Evolutionary conservation across 345 rosid species (phyloP).

Genomic region (Sisymbrium altissimum): DNA sequence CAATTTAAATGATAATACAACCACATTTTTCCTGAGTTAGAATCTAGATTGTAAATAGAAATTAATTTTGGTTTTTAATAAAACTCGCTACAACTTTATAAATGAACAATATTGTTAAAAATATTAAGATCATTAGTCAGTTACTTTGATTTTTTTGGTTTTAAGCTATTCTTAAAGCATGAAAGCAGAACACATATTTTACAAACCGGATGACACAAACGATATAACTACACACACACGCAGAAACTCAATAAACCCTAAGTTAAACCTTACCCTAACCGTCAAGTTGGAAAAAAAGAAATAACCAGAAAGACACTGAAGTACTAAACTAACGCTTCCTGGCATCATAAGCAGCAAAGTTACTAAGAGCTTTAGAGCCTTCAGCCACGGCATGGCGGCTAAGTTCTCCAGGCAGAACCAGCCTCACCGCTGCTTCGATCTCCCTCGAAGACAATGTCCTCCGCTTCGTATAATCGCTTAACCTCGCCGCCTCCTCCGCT

Average conservation of each 20-base stretch:
- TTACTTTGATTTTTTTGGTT: not conserved
- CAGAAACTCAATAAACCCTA: not conserved
- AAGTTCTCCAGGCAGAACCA: conserved; percentile 77
- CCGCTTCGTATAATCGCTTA: conserved; percentile 34
- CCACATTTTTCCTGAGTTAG: too few species aligned
- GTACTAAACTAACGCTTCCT: conserved; percentile 16
- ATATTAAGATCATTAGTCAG: not conserved
- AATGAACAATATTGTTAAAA: too few species aligned
- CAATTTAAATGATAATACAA: too few species aligned
- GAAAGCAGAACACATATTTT: not conserved
- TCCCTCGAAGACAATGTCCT: conserved; percentile 63
- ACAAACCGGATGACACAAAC: not conserved
- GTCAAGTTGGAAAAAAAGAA: not conserved
- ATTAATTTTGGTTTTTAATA: too few species aligned
- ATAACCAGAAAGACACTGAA: not conserved
- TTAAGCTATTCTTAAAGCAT: not conserved
- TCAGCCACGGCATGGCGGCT: conserved; percentile 72
- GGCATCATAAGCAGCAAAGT: conserved; percentile 34
- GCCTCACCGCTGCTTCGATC: conserved; percentile 61
- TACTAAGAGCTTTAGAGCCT: conserved; percentile 63
- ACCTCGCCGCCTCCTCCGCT: conserved; percentile 55
- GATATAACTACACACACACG: not conserved
- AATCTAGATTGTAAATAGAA: too few species aligned
- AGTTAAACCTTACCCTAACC: not conserved
- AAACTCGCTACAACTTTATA: too few species aligned